Evolutionary conservation across 2,329 filamentous ascomycete species (phyloP).

Genomic region (Malbranchea zuffiana): DNA sequence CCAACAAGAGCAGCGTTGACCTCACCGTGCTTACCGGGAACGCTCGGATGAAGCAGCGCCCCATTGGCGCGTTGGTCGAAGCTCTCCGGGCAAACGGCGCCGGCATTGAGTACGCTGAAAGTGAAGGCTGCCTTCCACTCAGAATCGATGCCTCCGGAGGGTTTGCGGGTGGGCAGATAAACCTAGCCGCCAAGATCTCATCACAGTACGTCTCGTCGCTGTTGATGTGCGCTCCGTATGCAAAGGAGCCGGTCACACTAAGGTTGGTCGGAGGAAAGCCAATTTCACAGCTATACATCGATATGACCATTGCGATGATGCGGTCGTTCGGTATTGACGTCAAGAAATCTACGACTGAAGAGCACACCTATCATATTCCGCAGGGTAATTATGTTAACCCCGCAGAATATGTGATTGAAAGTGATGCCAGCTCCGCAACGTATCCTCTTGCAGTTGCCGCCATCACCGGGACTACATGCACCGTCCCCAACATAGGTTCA

Average conservation of each 20-base stretch:
- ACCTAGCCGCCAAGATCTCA: slow-evolving; percentile 86
- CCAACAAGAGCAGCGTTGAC: slow-evolving; percentile 50
- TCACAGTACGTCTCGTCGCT: slow-evolving; percentile 99
- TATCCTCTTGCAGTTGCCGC: slow-evolving; percentile 91
- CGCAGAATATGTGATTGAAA: slow-evolving; percentile 78
- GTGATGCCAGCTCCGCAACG: slow-evolving; percentile 93
- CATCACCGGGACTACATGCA: slow-evolving; percentile 91
- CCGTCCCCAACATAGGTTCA: slow-evolving; percentile 90
- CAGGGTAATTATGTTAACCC: slow-evolving; percentile 75
- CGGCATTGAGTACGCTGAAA: slow-evolving; percentile 74
- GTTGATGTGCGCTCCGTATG: slow-evolving; percentile 92
- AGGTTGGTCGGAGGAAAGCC: slow-evolving; percentile 91
- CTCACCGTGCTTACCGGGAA: slow-evolving; percentile 85
- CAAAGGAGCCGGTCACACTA: slow-evolving; percentile 83
- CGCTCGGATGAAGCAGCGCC: slow-evolving; percentile 87
- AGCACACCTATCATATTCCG: slow-evolving; percentile 89
- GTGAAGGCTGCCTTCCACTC: slow-evolving; percentile 71
- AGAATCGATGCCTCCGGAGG: slow-evolving; percentile 72
- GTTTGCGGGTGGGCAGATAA: slow-evolving; percentile 75
- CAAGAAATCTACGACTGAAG: slow-evolving; percentile 61
- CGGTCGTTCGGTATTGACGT: slow-evolving; percentile 76
- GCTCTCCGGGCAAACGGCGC: slow-evolving; percentile 79
- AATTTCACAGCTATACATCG: slow-evolving; percentile 92
- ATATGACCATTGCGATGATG: slow-evolving; percentile 99
- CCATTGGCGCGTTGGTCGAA: slow-evolving; percentile 86